A percentile compares a stretch with the other conserved stretches of the same genome.
phyloP scores from a whole-genome alignment of 148 eudicot species.

The Chenopodium formosanum region DNA sequence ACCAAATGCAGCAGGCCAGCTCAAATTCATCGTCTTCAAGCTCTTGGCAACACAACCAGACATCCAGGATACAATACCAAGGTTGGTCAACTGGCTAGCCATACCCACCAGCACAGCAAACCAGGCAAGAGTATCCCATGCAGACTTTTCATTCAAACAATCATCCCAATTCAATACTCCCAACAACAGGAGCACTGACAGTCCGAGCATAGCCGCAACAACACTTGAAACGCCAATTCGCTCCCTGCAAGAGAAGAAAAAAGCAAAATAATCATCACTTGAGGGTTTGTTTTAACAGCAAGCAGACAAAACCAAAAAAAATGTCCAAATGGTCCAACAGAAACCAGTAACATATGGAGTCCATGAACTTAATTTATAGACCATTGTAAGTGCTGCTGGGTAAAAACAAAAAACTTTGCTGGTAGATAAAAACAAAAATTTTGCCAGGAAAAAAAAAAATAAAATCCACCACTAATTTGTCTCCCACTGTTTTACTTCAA shows the following conservation, averaged over 20 bases:
- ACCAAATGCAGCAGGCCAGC: constrained; percentile 93
- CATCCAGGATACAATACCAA: constrained; percentile 90
- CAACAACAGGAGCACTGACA: constrained; percentile 70
- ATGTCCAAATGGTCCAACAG: not conserved
- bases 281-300: not conserved
- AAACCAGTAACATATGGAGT: constrained; percentile 2
- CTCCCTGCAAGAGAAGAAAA: constrained; percentile 43
- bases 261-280: not conserved
- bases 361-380: not conserved
- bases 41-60: constrained; percentile 67
- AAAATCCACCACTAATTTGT: too few species aligned
- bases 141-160: constrained; percentile 89
- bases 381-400: not conserved
- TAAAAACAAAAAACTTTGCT: too few species aligned
- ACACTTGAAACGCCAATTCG: constrained; percentile 85
- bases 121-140: constrained; percentile 99
- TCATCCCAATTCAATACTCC: constrained; percentile 95
- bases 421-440: not conserved
- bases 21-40: constrained; percentile 66
- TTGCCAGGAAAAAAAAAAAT: not conserved
- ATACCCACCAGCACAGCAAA: constrained; percentile 95
- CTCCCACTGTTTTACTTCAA: not conserved
- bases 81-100: constrained; percentile 90
- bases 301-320: not conserved
- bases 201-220: constrained; percentile 95